Conservation (phyloP, 176 grass and related monocot species). For the Chloris gayana region DNA sequence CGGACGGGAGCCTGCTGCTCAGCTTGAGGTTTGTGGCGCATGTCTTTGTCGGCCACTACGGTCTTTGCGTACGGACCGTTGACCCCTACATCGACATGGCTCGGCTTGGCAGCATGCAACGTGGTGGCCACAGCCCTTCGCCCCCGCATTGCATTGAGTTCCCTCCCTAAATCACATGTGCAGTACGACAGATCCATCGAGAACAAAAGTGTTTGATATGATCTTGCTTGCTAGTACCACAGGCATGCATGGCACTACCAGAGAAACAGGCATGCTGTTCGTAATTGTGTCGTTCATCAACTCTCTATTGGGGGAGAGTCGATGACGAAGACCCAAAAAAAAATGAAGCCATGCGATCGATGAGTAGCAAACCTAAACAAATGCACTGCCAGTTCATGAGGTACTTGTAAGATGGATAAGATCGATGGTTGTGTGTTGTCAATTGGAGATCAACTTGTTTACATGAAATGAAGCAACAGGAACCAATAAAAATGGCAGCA, state of each 20-base stretch:
- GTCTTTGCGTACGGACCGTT: conserved; percentile 46
- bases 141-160: neutral
- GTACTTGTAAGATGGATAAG: neutral
- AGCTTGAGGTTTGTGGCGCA: conserved; percentile 49
- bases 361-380: neutral
- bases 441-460: neutral
- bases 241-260: neutral
- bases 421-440: neutral
- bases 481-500: neutral
- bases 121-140: conserved; percentile 21
- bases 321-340: neutral
- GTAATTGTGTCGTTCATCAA: neutral
- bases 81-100: conserved; percentile 48
- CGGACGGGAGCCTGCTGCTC: conserved; percentile 13
- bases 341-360: neutral
- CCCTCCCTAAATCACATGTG: conserved; percentile 35
- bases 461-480: conserved; percentile 28
- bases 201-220: no score
- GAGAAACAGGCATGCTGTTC: neutral
- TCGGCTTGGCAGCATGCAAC: conserved; percentile 52
- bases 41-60: conserved; percentile 83
- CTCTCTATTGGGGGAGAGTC: neutral
- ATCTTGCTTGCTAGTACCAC: neutral
- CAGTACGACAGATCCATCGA: conserved; percentile 3
- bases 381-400: neutral